Conservation (phyloP, 2,329 filamentous ascomycete genomes). For the Tolypocladium inflatum region DNA sequence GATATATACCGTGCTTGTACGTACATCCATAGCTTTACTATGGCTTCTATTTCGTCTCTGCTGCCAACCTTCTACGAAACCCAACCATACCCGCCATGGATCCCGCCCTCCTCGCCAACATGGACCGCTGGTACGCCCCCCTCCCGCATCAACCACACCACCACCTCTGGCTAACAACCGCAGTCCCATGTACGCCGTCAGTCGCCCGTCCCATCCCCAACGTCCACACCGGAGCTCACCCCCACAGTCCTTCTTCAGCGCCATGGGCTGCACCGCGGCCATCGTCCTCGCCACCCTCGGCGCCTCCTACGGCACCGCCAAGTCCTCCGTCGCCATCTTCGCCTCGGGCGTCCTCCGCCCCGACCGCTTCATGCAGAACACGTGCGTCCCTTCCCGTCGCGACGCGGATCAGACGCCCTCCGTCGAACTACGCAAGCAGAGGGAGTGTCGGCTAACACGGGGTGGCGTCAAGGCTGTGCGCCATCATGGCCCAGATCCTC, state of each 20-base stretch:
- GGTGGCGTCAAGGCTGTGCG: conserved; percentile 21
- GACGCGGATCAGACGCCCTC: no score
- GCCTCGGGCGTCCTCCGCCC: conserved; percentile 32
- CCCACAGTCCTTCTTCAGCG: conserved; percentile 30
- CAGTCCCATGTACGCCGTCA: conserved; percentile 35
- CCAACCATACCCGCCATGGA: conserved; percentile 23
- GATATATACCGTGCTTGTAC: no score
- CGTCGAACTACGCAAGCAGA: no score
- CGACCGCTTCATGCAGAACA: conserved; percentile 31
- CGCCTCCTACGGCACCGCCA: conserved; percentile 34
- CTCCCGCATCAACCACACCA: no score
- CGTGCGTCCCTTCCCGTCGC: not conserved
- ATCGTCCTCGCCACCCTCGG: conserved; percentile 44
- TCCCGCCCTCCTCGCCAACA: conserved; percentile 16
- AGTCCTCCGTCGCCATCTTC: conserved; percentile 33
- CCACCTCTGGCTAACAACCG: conserved; percentile 1
- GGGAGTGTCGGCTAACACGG: not conserved
- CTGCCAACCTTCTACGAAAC: not conserved
- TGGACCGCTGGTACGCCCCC: conserved; percentile 25
- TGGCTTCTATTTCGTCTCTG: not conserved
- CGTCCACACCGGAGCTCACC: not conserved
- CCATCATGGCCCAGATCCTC: conserved; percentile 38
- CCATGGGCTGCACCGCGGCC: conserved; percentile 30
- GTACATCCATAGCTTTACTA: not conserved
- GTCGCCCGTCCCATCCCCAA: conserved; percentile 8